phyloP scores from a whole-genome alignment of 345 rosid genomes.

The Corymbia maculata region DNA sequence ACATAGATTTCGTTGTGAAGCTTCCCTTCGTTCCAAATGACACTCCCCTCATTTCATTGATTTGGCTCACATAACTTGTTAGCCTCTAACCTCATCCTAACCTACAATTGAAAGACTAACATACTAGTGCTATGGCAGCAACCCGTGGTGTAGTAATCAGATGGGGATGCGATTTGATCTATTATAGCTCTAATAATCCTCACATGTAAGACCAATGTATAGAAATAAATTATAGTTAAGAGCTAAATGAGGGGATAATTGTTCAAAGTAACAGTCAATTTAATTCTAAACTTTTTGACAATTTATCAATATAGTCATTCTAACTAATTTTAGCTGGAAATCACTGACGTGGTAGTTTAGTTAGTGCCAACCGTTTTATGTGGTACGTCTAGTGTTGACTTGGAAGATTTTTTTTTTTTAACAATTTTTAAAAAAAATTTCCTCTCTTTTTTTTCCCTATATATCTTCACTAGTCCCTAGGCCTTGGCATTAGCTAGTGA shows the following conservation, averaged over 20 bases:
- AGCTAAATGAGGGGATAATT: not conserved
- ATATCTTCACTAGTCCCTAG: not conserved
- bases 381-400: not conserved
- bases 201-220: not conserved
- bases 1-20: not conserved
- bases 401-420: too few species aligned
- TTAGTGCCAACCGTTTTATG: rapidly evolving
- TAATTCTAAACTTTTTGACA: not conserved
- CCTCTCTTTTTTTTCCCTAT: too few species aligned
- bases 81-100: not conserved
- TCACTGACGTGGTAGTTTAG: not conserved
- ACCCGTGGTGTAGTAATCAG: not conserved
- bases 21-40: not conserved
- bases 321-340: not conserved
- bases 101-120: not conserved
- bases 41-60: not conserved
- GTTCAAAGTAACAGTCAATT: rapidly evolving
- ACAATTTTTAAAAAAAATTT: too few species aligned
- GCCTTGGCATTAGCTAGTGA: not conserved
- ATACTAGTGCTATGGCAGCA: not conserved
- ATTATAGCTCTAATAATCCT: not conserved
- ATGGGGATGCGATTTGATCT: not conserved
- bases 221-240: not conserved
- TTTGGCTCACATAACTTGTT: not conserved
- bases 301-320: not conserved